Conservation (phyloP, 2,329 filamentous ascomycete genomes). For the Colletotrichum gigasporum region DNA sequence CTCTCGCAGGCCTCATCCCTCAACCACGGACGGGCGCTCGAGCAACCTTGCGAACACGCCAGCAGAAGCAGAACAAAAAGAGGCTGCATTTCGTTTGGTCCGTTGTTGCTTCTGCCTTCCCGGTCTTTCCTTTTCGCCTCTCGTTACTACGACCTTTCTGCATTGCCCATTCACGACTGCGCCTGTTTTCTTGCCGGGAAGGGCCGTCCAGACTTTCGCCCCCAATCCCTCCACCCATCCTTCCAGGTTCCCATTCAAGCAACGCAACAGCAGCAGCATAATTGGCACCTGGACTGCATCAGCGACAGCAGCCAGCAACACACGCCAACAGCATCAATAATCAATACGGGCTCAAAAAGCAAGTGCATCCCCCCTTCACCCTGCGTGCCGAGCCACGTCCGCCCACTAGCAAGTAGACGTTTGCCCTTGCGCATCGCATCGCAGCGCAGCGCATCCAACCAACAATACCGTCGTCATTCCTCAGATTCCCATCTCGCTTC, state of each 20-base stretch:
- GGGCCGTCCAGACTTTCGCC: no score
- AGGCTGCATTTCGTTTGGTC: no score
- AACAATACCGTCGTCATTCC: slow-evolving; percentile 7
- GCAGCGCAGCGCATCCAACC: background rate
- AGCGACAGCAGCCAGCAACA: background rate
- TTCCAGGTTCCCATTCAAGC: background rate
- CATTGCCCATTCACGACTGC: background rate
- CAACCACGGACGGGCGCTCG: background rate
- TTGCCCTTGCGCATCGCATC: background rate
- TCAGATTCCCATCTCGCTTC: background rate
- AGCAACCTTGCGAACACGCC: background rate
- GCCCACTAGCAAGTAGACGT: slow-evolving; percentile 1
- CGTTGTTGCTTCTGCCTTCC: background rate
- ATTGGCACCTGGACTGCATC: no score
- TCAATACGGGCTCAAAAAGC: slow-evolving; percentile 1
- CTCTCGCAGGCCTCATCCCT: slow-evolving; percentile 6
- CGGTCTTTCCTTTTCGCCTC: background rate
- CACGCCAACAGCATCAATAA: background rate
- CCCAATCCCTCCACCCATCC: no score
- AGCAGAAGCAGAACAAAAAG: background rate
- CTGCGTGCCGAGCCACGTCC: background rate
- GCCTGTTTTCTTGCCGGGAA: no score
- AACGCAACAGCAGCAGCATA: background rate
- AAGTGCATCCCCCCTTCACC: slow-evolving; percentile 1
- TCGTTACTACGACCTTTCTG: background rate